These are phyloP conservation scores for Rhytidhysteron rufulum DNA, from an alignment of 2,329 filamentous ascomycete genomes.

Conservation along the genomic window DNA sequence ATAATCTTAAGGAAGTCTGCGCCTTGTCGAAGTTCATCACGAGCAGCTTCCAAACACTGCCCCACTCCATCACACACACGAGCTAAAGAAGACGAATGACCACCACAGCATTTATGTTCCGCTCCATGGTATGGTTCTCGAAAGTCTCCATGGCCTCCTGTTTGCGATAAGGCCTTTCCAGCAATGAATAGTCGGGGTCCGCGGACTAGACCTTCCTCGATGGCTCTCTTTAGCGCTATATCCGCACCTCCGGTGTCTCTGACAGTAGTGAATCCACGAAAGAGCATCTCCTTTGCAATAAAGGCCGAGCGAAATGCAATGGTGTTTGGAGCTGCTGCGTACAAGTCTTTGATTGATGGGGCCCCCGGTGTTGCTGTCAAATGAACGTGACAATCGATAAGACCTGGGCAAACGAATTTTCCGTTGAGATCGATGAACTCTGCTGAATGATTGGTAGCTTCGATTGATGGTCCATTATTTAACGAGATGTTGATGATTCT, in stretches of 20 bases:
- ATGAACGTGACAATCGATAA: slow-evolving; percentile 54
- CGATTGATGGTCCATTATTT: too few relatives aligned
- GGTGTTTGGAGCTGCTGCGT: slow-evolving; percentile 15
- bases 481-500: too few relatives aligned
- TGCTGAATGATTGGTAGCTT: too few relatives aligned
- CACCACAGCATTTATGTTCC: slow-evolving; percentile 25
- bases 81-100: slow-evolving; percentile 27
- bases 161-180: slow-evolving; percentile 43
- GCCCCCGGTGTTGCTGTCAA: slow-evolving; percentile 36
- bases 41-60: slow-evolving; percentile 43
- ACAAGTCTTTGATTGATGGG: slow-evolving; percentile 12
- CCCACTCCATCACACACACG: slow-evolving; percentile 44
- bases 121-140: slow-evolving; percentile 36
- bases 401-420: too few relatives aligned
- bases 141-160: slow-evolving; percentile 48
- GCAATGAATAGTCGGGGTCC: slow-evolving; percentile 50
- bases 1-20: slow-evolving; percentile 49
- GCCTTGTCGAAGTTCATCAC: slow-evolving; percentile 43
- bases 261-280: slow-evolving; percentile 50
- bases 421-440: too few relatives aligned
- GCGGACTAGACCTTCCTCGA: slow-evolving; percentile 43
- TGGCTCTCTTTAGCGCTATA: slow-evolving; percentile 41
- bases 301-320: slow-evolving; percentile 41
- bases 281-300: slow-evolving; percentile 41
- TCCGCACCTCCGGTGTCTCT: slow-evolving; percentile 49